A percentile compares a stretch with the other conserved stretches of the same genome.
These are phyloP conservation scores for Vigna nakashimae DNA, from an alignment of 306 rosid genomes.

Conservation along the genomic window DNA sequence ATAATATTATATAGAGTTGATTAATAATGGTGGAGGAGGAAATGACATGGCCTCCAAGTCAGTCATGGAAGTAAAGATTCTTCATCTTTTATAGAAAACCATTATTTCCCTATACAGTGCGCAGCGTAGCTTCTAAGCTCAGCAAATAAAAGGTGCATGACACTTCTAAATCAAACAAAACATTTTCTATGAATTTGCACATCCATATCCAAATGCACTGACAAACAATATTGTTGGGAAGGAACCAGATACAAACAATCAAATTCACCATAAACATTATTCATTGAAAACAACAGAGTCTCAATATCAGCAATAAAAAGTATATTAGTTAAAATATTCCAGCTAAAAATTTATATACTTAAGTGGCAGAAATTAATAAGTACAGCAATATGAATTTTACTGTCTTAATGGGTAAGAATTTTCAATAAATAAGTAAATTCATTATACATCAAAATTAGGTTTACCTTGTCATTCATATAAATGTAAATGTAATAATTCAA, in stretches of 20 bases:
- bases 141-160: conserved; percentile 49
- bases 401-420: too few relatives aligned
- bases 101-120: conserved; percentile 42
- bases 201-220: background rate
- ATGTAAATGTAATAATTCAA: too few relatives aligned
- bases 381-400: too few relatives aligned
- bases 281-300: too few relatives aligned
- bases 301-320: too few relatives aligned
- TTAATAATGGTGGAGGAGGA: conserved; percentile 36
- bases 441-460: too few relatives aligned
- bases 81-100: conserved; percentile 46
- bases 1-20: background rate
- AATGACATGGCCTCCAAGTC: conserved; percentile 41
- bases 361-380: too few relatives aligned
- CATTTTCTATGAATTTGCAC: background rate
- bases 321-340: too few relatives aligned
- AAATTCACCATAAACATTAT: too few relatives aligned
- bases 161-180: conserved; percentile 16
- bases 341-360: too few relatives aligned
- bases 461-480: too few relatives aligned
- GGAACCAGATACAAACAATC: background rate
- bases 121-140: conserved; percentile 57
- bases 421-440: too few relatives aligned
- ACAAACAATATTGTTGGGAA: conserved; percentile 13
- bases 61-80: conserved; percentile 46